Evolutionary conservation across 2,329 filamentous ascomycete species (phyloP).

Genomic region (Grosmannia penicillata): DNA sequence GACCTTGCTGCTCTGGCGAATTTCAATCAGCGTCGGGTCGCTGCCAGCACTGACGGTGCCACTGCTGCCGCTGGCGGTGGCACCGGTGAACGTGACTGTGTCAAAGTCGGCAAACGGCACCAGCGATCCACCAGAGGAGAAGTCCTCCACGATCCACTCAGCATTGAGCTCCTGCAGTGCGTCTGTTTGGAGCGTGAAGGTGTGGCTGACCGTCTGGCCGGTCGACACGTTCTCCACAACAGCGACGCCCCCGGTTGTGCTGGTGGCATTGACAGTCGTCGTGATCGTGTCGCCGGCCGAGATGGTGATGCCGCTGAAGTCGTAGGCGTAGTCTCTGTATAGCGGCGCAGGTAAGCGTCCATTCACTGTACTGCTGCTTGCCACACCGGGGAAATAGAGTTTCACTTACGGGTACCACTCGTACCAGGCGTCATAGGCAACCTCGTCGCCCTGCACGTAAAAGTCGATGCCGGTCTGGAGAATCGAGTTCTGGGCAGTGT

Average conservation of each 20-base stretch:
- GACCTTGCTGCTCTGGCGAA: too few species aligned
- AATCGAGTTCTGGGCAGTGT: conserved; percentile 12
- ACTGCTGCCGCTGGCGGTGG: conserved; percentile 17
- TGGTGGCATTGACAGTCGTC: conserved; percentile 13
- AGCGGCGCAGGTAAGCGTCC: neutral
- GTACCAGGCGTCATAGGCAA: conserved; percentile 15
- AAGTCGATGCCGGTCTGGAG: conserved; percentile 17
- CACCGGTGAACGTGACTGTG: conserved; percentile 18
- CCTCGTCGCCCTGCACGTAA: conserved; percentile 2
- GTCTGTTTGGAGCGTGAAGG: conserved; percentile 18
- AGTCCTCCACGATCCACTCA: conserved; percentile 20
- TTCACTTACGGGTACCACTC: conserved; percentile 19
- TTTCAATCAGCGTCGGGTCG: too few species aligned
- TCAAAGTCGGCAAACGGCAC: conserved; percentile 15
- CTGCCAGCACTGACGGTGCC: conserved; percentile 33
- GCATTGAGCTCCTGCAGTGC: conserved; percentile 15
- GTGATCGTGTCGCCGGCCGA: conserved; percentile 15
- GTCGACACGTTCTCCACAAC: conserved; percentile 16
- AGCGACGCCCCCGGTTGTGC: conserved; percentile 10
- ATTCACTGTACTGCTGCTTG: conserved; percentile 11
- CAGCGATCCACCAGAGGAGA: conserved; percentile 10
- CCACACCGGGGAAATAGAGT: too few species aligned
- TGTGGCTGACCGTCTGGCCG: conserved; percentile 33
- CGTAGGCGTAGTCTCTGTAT: too few species aligned
- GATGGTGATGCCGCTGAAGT: conserved; percentile 14